phyloP scores from a whole-genome alignment of 495 filamentous ascomycete species.

The Zalerion maritima region DNA sequence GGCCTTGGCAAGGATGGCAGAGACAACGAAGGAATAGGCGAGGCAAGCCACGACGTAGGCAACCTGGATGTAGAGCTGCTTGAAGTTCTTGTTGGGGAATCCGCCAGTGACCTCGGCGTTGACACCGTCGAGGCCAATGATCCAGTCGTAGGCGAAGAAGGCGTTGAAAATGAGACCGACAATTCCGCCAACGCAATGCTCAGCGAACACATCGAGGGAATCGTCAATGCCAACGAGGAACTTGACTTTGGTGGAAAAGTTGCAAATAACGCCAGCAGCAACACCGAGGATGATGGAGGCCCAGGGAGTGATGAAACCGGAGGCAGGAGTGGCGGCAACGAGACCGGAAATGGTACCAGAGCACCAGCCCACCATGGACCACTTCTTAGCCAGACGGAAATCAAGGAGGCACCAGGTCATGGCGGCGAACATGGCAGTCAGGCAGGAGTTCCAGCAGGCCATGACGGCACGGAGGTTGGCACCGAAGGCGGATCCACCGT shows the following conservation, averaged over 20 bases:
- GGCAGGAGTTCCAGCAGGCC: slow-evolving; percentile 94
- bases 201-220: slow-evolving; percentile 94
- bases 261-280: slow-evolving; percentile 72
- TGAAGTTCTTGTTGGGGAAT: slow-evolving; percentile 77
- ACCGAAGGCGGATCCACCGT: slow-evolving; percentile 93
- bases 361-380: slow-evolving; percentile 99
- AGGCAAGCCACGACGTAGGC: slow-evolving; percentile 69
- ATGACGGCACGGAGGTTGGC: slow-evolving; percentile 89
- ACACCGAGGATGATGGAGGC: slow-evolving; percentile 75
- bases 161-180: slow-evolving; percentile 87
- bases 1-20: slow-evolving; percentile 62
- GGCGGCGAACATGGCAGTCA: slow-evolving; percentile 78
- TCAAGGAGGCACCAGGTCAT: slow-evolving; percentile 88
- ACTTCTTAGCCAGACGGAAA: slow-evolving; percentile 88
- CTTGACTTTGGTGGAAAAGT: slow-evolving; percentile 85
- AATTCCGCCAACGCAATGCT: slow-evolving; percentile 91
- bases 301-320: slow-evolving; percentile 81
- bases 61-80: slow-evolving; percentile 82
- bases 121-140: slow-evolving; percentile 88
- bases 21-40: slow-evolving; percentile 73
- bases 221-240: slow-evolving; percentile 93
- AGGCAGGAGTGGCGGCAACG: slow-evolving; percentile 82
- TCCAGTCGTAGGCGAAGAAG: slow-evolving; percentile 73
- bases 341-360: slow-evolving; percentile 84
- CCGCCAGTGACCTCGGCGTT: slow-evolving; percentile 68